Percentiles rank a stretch among this genome's conserved stretches.
Evolutionary conservation across 208 protist genomes (phyloP).

Genomic region (Wallacemonas sp.): DNA sequence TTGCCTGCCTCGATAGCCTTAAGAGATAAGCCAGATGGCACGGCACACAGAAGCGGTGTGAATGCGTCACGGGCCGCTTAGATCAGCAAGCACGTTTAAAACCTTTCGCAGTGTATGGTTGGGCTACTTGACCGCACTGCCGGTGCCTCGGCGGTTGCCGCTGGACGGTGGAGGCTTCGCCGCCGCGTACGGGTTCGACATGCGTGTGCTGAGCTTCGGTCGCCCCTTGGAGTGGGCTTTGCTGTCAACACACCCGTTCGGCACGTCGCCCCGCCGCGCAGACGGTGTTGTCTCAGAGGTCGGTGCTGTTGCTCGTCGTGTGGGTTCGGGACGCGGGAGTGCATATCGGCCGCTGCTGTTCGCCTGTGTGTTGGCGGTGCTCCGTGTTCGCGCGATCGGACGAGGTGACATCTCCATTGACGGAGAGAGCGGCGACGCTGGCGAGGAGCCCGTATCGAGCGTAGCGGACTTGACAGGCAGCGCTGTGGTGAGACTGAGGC

Average conservation of each 20-base stretch:
- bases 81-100: too few relatives aligned
- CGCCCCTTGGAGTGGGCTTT: background rate
- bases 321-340: too few relatives aligned
- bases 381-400: background rate
- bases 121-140: background rate
- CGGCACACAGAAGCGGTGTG: too few relatives aligned
- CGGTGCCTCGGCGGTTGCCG: background rate
- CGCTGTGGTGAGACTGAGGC: slow-evolving; percentile 1
- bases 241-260: background rate
- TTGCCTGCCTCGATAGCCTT: too few relatives aligned
- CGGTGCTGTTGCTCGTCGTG: background rate
- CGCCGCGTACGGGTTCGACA: slow-evolving; percentile 2
- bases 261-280: background rate
- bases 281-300: background rate
- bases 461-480: background rate
- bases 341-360: too few relatives aligned
- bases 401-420: background rate
- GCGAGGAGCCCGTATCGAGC: background rate
- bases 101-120: background rate
- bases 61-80: too few relatives aligned
- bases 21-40: too few relatives aligned
- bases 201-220: background rate
- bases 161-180: background rate
- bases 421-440: background rate
- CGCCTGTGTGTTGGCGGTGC: too few relatives aligned